Conservation (phyloP, 2,329 filamentous ascomycete genomes). For the Purpureocillium takamizusanense region DNA sequence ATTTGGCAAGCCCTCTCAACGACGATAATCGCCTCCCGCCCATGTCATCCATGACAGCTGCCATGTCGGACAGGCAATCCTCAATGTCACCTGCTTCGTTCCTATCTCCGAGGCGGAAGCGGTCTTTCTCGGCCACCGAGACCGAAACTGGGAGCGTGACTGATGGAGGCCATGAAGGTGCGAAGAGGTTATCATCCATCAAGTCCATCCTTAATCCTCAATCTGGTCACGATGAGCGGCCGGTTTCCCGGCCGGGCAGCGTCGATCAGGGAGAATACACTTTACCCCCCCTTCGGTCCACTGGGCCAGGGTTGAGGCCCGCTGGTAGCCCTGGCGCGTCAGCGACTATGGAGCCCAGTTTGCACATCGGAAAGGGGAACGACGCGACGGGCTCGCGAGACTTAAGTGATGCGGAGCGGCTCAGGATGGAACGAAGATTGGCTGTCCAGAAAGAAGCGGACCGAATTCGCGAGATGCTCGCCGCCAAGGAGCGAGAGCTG, state of each 20-base stretch:
- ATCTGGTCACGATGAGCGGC: slow-evolving; percentile 13
- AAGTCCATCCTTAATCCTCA: slow-evolving; percentile 64
- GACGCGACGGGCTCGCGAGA: slow-evolving; percentile 14
- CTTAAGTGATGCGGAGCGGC: slow-evolving; percentile 34
- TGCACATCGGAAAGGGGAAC: neutral
- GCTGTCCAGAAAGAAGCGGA: slow-evolving; percentile 66
- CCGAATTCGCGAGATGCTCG: slow-evolving; percentile 62
- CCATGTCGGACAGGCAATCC: slow-evolving; percentile 38
- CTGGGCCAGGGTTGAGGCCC: slow-evolving; percentile 28
- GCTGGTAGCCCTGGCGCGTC: slow-evolving; percentile 29
- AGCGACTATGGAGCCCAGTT: slow-evolving; percentile 20
- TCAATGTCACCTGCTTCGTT: slow-evolving; percentile 54
- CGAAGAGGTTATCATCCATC: slow-evolving; percentile 63
- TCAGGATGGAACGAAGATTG: slow-evolving; percentile 53
- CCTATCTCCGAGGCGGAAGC: slow-evolving; percentile 51
- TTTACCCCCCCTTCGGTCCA: slow-evolving; percentile 33
- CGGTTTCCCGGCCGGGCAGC: slow-evolving; percentile 18
- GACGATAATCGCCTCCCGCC: slow-evolving; percentile 53
- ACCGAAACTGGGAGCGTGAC: slow-evolving; percentile 31
- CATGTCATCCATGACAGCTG: slow-evolving; percentile 34
- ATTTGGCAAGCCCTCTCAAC: slow-evolving; percentile 30
- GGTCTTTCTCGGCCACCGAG: slow-evolving; percentile 56
- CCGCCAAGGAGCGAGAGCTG: slow-evolving; percentile 66
- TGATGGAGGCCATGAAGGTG: slow-evolving; percentile 34
- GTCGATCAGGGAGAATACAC: slow-evolving; percentile 28